phyloP scores from a whole-genome alignment of 1,284 basidiomycete species.

The Phellopilus nigrolimitatus region DNA sequence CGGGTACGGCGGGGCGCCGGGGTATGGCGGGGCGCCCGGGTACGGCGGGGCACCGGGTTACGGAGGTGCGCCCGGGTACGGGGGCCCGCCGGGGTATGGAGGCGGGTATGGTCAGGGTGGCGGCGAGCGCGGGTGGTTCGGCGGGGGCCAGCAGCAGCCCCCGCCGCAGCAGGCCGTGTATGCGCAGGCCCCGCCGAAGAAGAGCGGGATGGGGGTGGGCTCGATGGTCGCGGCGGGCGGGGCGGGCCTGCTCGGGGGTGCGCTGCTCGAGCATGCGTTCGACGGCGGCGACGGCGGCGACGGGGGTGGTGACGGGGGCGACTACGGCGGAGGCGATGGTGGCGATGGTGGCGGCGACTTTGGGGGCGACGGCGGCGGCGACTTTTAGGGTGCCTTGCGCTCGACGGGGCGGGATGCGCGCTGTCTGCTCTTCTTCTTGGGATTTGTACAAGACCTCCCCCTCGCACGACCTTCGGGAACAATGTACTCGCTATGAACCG shows the following conservation, averaged over 20 bases:
- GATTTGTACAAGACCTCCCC: too few species aligned
- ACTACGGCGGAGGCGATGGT: conserved; percentile 9
- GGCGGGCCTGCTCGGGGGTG: conserved; percentile 56
- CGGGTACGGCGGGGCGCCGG: too few species aligned
- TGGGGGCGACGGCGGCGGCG: conserved; percentile 6
- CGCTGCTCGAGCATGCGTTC: conserved; percentile 46
- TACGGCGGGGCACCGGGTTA: background rate
- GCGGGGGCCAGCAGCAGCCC: conserved; percentile 24
- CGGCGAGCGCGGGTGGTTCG: conserved; percentile 29
- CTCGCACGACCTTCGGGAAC: too few species aligned
- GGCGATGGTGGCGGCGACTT: background rate
- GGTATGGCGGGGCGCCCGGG: background rate
- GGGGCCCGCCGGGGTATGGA: conserved; percentile 22
- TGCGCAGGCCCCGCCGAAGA: conserved; percentile 35
- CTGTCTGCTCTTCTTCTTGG: too few species aligned
- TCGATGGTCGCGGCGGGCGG: conserved; percentile 34
- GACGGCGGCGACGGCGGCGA: conserved; percentile 36
- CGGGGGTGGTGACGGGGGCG: conserved; percentile 33
- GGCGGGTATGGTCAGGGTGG: conserved; percentile 8
- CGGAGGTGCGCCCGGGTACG: too few species aligned
- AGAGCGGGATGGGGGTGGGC: conserved; percentile 41
- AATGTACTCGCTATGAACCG: too few species aligned
- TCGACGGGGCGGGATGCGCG: too few species aligned
- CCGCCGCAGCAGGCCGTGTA: conserved; percentile 19
- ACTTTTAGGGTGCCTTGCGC: too few species aligned